phyloP scores from a whole-genome alignment of 805 yeast genomes.

The Candida oleophila region DNA sequence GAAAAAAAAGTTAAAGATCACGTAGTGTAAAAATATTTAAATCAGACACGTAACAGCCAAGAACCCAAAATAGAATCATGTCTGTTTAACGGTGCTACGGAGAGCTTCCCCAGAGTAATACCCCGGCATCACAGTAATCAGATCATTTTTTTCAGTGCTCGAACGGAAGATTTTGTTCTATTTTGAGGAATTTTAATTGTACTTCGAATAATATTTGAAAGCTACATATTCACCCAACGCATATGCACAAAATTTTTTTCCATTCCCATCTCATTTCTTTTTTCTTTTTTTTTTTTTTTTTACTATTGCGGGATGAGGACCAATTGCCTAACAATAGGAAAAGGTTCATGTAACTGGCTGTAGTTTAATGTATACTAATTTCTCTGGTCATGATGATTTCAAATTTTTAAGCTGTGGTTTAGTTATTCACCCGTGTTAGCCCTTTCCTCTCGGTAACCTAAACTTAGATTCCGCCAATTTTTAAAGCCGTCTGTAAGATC shows the following conservation, averaged over 20 bases:
- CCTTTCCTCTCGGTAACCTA: neutral
- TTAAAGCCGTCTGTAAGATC: too few relatives aligned
- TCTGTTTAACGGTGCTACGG: too few relatives aligned
- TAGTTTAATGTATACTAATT: neutral
- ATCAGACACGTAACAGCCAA: too few relatives aligned
- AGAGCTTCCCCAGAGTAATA: neutral
- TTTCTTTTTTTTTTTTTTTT: too few relatives aligned
- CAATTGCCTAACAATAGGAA: too few relatives aligned
- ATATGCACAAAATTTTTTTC: neutral
- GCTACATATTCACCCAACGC: too few relatives aligned
- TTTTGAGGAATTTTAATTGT: neutral
- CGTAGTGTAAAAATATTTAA: too few relatives aligned
- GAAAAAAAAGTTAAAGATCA: too few relatives aligned
- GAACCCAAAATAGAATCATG: neutral
- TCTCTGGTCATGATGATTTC: neutral
- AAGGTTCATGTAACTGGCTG: too few relatives aligned
- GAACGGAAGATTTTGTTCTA: neutral
- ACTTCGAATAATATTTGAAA: too few relatives aligned
- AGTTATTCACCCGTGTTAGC: neutral
- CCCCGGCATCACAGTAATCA: neutral
- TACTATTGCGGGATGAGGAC: too few relatives aligned
- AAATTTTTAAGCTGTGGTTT: neutral
- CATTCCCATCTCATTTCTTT: too few relatives aligned
- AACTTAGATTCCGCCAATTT: neutral
- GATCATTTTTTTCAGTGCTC: neutral